phyloP scores from a whole-genome alignment of 2,329 filamentous ascomycete species.

The Penicillium concentricum region DNA sequence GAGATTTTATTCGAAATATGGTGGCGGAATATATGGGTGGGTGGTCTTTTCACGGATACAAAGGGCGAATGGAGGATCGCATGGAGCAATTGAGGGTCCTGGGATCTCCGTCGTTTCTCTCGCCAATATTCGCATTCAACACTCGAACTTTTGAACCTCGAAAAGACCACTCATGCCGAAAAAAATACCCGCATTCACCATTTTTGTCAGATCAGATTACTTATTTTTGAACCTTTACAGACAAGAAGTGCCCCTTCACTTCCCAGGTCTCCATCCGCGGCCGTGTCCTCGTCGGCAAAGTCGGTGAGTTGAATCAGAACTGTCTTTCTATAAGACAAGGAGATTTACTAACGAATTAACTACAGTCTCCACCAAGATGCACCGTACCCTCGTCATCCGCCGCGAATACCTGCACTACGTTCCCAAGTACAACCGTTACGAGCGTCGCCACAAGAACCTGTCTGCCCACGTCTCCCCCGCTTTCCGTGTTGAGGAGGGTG shows the following conservation, averaged over 20 bases:
- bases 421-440: constrained; percentile 99
- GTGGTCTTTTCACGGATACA: constrained; percentile 18
- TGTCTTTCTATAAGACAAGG: background rate
- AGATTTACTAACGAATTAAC: background rate
- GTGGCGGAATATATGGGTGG: constrained; percentile 18
- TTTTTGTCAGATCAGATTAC: constrained; percentile 14
- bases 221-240: constrained; percentile 50
- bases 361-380: constrained; percentile 97
- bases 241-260: constrained; percentile 99
- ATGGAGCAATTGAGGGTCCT: constrained; percentile 1
- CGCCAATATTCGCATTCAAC: background rate
- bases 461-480: constrained; percentile 97
- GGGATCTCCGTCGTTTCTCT: background rate
- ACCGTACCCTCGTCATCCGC: constrained; percentile 98
- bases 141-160: constrained; percentile 1
- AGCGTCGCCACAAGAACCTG: constrained; percentile 99
- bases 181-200: background rate
- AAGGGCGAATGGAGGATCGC: constrained; percentile 7
- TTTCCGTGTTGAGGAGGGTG: constrained; percentile 99
- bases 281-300: constrained; percentile 98
- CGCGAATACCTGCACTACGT: constrained; percentile 99
- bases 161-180: constrained; percentile 15
- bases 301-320: constrained; percentile 40
- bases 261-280: constrained; percentile 99
- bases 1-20: constrained; percentile 18